Conservation (phyloP, 768 basidiomycete genomes). For the Infundibulicybe gibba region DNA sequence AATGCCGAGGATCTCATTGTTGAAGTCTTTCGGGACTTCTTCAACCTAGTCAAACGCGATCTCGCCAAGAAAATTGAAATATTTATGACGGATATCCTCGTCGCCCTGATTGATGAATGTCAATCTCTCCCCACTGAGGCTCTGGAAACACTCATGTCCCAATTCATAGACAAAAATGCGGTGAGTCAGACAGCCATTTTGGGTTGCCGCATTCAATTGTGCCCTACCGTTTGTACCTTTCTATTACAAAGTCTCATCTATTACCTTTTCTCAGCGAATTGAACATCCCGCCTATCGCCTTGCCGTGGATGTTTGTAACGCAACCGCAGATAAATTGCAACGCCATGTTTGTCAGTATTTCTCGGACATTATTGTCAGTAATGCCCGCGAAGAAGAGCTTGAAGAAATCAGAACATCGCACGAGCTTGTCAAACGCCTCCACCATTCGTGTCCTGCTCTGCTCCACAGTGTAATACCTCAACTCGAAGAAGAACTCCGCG, state of each 20-base stretch:
- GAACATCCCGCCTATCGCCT: conserved; percentile 79
- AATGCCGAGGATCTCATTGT: conserved; percentile 80
- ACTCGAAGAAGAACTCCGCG: conserved; percentile 85
- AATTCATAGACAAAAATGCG: conserved; percentile 78
- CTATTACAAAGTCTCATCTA: neutral
- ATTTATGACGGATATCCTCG: conserved; percentile 86
- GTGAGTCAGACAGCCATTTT: too few species aligned
- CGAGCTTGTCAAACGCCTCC: conserved; percentile 79
- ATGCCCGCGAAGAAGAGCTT: conserved; percentile 58
- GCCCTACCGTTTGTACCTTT: too few species aligned
- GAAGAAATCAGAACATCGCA: conserved; percentile 76
- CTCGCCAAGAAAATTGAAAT: conserved; percentile 78
- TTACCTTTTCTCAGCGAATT: conserved; percentile 40
- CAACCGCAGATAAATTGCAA: conserved; percentile 81
- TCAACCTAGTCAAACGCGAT: conserved; percentile 72
- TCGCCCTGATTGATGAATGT: conserved; percentile 86
- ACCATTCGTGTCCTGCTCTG: conserved; percentile 74
- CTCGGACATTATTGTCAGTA: conserved; percentile 76
- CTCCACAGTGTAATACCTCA: conserved; percentile 91
- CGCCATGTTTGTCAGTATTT: conserved; percentile 91
- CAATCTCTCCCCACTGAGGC: conserved; percentile 73
- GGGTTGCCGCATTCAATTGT: too few species aligned
- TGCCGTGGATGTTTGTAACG: conserved; percentile 82
- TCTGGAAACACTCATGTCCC: conserved; percentile 76
- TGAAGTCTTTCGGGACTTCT: conserved; percentile 82